A percentile compares a stretch with the other conserved stretches of the same genome.
These are phyloP conservation scores for Ganoderma resinaceum DNA, from an alignment of 1,284 basidiomycete genomes.

Conservation along the genomic window DNA sequence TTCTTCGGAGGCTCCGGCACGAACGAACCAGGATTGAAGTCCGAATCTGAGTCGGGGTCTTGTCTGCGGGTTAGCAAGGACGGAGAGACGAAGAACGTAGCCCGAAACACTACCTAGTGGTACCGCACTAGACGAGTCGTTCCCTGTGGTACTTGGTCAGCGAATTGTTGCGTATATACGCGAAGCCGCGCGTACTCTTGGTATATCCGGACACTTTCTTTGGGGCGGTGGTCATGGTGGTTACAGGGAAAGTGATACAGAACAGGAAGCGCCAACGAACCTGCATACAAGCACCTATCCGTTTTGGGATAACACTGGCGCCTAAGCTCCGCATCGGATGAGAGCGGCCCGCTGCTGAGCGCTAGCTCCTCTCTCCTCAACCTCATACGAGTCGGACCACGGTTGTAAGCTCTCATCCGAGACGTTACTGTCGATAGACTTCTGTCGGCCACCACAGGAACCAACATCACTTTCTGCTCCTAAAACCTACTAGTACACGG, in stretches of 20 bases:
- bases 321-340: neutral
- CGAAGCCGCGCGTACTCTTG: neutral
- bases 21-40: slow-evolving; percentile 34
- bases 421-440: no score
- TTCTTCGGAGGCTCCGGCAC: slow-evolving; percentile 24
- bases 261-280: neutral
- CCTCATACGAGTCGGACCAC: no score
- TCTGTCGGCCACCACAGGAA: no score
- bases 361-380: no score
- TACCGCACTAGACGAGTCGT: neutral
- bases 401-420: no score
- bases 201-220: slow-evolving; percentile 3
- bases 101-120: slow-evolving; percentile 3
- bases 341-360: no score
- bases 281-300: neutral
- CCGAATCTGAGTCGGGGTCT: slow-evolving; percentile 35
- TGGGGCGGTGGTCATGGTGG: slow-evolving; percentile 1
- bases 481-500: no score
- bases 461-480: no score
- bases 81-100: neutral
- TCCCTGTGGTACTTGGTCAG: neutral
- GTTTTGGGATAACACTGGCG: neutral
- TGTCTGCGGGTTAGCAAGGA: neutral
- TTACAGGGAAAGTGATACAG: neutral
- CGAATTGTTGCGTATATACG: no score